These are phyloP conservation scores for Grifola frondosa DNA, from an alignment of 1,284 basidiomycete genomes.

Conservation along the genomic window DNA sequence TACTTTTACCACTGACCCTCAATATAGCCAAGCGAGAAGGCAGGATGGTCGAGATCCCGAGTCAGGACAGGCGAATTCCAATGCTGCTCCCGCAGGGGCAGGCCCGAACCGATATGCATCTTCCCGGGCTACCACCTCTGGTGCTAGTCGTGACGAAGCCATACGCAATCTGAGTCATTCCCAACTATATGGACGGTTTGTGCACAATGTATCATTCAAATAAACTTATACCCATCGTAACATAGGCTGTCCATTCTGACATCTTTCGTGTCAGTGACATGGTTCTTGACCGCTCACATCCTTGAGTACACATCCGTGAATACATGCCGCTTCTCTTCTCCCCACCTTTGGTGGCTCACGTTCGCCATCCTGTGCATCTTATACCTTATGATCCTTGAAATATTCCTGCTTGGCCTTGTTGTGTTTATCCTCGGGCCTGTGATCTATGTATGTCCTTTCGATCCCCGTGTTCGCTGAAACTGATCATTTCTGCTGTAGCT, in stretches of 20 bases:
- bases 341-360: constrained; percentile 80
- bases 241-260: constrained; percentile 61
- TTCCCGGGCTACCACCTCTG: neutral
- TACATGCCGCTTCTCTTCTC: constrained; percentile 66
- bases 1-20: neutral
- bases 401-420: constrained; percentile 66
- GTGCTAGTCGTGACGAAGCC: too few species aligned
- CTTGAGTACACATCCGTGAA: constrained; percentile 71
- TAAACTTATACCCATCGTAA: neutral
- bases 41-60: constrained; percentile 9
- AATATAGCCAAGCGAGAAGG: neutral
- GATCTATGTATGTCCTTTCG: constrained; percentile 58
- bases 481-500: constrained; percentile 44
- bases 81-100: too few species aligned
- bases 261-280: constrained; percentile 67
- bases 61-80: neutral
- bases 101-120: neutral
- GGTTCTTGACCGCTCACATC: constrained; percentile 79
- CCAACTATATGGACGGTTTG: constrained; percentile 38
- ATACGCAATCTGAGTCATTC: constrained; percentile 15
- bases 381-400: constrained; percentile 73
- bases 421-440: constrained; percentile 77
- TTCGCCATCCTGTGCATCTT: constrained; percentile 78
- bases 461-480: constrained; percentile 1
- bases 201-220: constrained; percentile 8